Evolutionary conservation across 179 eudicot species (phyloP).

Genomic region (Silene coronaria): DNA sequence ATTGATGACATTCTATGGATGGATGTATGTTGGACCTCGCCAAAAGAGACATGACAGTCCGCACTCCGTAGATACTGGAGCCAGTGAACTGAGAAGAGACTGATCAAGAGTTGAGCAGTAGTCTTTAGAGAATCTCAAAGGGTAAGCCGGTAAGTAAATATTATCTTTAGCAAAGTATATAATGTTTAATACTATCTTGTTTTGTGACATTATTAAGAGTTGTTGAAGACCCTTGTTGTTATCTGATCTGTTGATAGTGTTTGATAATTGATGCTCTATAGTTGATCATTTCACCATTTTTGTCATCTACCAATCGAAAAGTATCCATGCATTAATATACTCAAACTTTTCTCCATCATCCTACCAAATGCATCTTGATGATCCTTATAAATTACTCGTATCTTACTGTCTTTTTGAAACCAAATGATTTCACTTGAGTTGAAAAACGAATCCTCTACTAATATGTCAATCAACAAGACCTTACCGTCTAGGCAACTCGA

Average conservation of each 20-base stretch:
- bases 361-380: neutral
- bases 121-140: too few species aligned
- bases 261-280: neutral
- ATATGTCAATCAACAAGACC: constrained; percentile 6
- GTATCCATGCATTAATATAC: neutral
- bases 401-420: neutral
- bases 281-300: neutral
- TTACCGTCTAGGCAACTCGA: neutral
- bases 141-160: neutral
- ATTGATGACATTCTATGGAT: too few species aligned
- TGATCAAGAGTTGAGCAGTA: too few species aligned
- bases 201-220: neutral
- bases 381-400: neutral
- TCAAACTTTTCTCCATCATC: neutral
- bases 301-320: neutral
- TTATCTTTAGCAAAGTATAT: neutral
- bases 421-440: neutral
- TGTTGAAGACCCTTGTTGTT: constrained; percentile 12
- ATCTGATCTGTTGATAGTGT: neutral
- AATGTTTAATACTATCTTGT: neutral
- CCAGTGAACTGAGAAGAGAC: too few species aligned
- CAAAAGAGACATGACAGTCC: too few species aligned
- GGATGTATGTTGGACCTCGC: too few species aligned
- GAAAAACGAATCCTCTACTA: neutral
- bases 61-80: too few species aligned